Evolutionary conservation across 2,329 filamentous ascomycete genomes (phyloP).

Genomic region (Monilinia aucupariae): DNA sequence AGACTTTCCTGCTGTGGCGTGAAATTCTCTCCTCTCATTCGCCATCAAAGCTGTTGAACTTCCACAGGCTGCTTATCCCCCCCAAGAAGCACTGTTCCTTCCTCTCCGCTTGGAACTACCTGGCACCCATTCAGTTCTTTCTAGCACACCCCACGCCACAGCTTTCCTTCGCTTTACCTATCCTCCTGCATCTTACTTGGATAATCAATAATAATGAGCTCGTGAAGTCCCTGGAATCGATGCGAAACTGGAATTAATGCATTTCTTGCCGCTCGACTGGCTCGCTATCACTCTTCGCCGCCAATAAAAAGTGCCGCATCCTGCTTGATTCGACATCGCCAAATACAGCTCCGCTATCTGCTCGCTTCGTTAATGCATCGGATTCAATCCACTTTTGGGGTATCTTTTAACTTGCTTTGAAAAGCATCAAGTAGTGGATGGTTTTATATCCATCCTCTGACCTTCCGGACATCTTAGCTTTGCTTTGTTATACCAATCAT

Average conservation of each 20-base stretch:
- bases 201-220: conserved; percentile 25
- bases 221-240: conserved; percentile 22
- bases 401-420: conserved; percentile 6
- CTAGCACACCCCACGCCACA: conserved; percentile 30
- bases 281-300: conserved; percentile 3
- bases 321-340: conserved; percentile 9
- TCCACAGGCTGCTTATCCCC: conserved; percentile 29
- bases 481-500: neutral
- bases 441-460: conserved; percentile 1
- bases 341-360: conserved; percentile 1
- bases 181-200: conserved; percentile 21
- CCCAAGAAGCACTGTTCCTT: conserved; percentile 21
- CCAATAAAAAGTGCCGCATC: conserved; percentile 17
- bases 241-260: conserved; percentile 11
- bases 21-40: conserved; percentile 27
- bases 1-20: conserved; percentile 29
- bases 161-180: conserved; percentile 22
- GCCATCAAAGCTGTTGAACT: conserved; percentile 26
- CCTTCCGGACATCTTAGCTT: neutral
- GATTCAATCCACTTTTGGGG: neutral
- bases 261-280: conserved; percentile 14
- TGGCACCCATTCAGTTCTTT: conserved; percentile 20
- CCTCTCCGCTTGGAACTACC: conserved; percentile 31
- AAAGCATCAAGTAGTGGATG: conserved; percentile 13
- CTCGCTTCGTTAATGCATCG: conserved; percentile 14